These are phyloP conservation scores for Hirsutella minnesotensis DNA, from an alignment of 2,329 filamentous ascomycete genomes.

Conservation along the genomic window DNA sequence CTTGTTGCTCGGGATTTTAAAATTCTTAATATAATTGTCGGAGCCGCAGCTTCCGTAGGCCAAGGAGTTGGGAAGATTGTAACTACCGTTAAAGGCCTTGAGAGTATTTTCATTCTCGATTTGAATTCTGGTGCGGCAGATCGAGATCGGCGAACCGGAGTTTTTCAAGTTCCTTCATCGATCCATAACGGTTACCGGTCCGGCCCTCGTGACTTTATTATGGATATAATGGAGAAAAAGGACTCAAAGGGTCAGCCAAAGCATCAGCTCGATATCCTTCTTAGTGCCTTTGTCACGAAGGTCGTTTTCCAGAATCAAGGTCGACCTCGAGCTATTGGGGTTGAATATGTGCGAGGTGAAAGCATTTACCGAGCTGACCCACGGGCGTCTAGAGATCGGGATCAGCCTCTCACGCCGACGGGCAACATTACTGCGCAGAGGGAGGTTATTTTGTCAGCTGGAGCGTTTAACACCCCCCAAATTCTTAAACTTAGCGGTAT, in stretches of 20 bases:
- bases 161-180: no score
- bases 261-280: background rate
- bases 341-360: slow-evolving; percentile 35
- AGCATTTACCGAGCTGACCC: slow-evolving; percentile 35
- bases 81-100: no score
- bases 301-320: slow-evolving; percentile 13
- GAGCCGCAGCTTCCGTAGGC: background rate
- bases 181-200: no score
- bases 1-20: background rate
- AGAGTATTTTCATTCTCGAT: no score
- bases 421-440: background rate
- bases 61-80: background rate
- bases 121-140: no score
- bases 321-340: slow-evolving; percentile 19
- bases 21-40: background rate
- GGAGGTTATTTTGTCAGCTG: slow-evolving; percentile 33
- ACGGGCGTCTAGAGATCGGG: slow-evolving; percentile 27
- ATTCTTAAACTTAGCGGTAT: slow-evolving; percentile 38
- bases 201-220: background rate
- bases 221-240: background rate
- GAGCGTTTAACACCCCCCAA: slow-evolving; percentile 41
- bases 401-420: background rate
- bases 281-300: background rate
- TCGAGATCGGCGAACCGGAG: no score
- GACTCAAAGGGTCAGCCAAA: background rate